These are phyloP conservation scores for Casaregolazyma lundiana DNA, from an alignment of 1,139 yeast genomes.

Conservation along the genomic window DNA sequence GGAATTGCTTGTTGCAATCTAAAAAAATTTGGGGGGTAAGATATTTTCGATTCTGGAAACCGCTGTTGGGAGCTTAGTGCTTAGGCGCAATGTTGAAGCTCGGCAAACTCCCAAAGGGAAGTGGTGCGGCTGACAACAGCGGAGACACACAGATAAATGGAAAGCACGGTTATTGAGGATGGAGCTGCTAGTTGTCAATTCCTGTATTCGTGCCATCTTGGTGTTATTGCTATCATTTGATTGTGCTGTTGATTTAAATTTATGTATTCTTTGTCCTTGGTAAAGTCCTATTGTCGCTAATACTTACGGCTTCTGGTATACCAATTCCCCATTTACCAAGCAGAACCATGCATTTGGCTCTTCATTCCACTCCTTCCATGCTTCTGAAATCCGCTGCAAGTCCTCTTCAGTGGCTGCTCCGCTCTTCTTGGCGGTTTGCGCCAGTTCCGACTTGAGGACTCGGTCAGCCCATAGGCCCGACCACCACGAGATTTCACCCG, in stretches of 20 bases:
- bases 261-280: too few relatives aligned
- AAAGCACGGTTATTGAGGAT: too few relatives aligned
- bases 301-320: slow-evolving; percentile 16
- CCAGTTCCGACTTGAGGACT: slow-evolving; percentile 20
- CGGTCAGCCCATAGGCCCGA: slow-evolving; percentile 26
- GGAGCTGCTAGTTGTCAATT: too few relatives aligned
- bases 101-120: too few relatives aligned
- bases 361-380: slow-evolving; percentile 23
- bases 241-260: too few relatives aligned
- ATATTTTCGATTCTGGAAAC: neutral
- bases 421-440: slow-evolving; percentile 16
- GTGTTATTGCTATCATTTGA: too few relatives aligned
- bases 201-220: too few relatives aligned
- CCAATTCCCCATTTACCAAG: slow-evolving; percentile 21
- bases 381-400: slow-evolving; percentile 18
- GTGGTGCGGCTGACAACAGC: neutral
- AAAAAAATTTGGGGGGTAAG: slow-evolving; percentile 9
- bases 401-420: slow-evolving; percentile 19
- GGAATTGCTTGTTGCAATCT: neutral
- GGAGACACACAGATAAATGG: too few relatives aligned
- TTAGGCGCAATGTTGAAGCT: slow-evolving; percentile 1
- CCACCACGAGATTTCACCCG: slow-evolving; percentile 24
- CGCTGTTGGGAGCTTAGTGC: slow-evolving; percentile 7
- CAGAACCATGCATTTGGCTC: slow-evolving; percentile 21
- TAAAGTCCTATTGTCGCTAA: too few relatives aligned